Evolutionary conservation across 2,329 filamentous ascomycete genomes (phyloP).

Genomic region (Cadophora sp.): DNA sequence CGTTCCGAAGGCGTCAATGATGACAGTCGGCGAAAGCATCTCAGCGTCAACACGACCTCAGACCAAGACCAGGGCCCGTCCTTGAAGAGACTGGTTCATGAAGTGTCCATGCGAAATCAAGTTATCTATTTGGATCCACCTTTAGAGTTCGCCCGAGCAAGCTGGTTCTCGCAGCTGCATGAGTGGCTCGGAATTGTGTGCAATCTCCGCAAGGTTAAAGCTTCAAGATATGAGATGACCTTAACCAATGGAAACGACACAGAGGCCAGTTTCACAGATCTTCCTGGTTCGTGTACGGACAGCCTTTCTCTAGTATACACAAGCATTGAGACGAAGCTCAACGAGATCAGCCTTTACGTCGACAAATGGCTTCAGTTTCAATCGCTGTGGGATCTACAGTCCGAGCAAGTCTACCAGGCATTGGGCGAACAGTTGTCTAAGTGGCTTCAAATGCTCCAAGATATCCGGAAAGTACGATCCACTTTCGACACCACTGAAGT

Average conservation of each 20-base stretch:
- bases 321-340: slow-evolving; percentile 82
- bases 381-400: slow-evolving; percentile 96
- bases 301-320: slow-evolving; percentile 81
- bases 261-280: slow-evolving; percentile 78
- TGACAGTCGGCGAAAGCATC: slow-evolving; percentile 59
- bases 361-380: slow-evolving; percentile 99
- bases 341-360: slow-evolving; percentile 82
- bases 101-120: slow-evolving; percentile 97
- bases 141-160: slow-evolving; percentile 87
- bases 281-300: slow-evolving; percentile 83
- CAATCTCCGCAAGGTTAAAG: slow-evolving; percentile 92
- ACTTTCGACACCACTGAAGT: slow-evolving; percentile 98
- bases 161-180: slow-evolving; percentile 92
- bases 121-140: slow-evolving; percentile 96
- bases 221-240: slow-evolving; percentile 91
- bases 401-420: slow-evolving; percentile 91
- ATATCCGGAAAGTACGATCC: slow-evolving; percentile 92
- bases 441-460: slow-evolving; percentile 95
- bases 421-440: slow-evolving; percentile 89
- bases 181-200: slow-evolving; percentile 93
- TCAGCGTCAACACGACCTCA: slow-evolving; percentile 50
- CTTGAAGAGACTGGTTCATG: slow-evolving; percentile 80
- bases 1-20: slow-evolving; percentile 50
- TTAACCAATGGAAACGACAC: slow-evolving; percentile 70
- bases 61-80: slow-evolving; percentile 61